A percentile compares a stretch with the other conserved stretches of the same genome.
These are phyloP conservation scores for Camellia granthamiana DNA, from an alignment of 148 eudicot species.

Conservation along the genomic window DNA sequence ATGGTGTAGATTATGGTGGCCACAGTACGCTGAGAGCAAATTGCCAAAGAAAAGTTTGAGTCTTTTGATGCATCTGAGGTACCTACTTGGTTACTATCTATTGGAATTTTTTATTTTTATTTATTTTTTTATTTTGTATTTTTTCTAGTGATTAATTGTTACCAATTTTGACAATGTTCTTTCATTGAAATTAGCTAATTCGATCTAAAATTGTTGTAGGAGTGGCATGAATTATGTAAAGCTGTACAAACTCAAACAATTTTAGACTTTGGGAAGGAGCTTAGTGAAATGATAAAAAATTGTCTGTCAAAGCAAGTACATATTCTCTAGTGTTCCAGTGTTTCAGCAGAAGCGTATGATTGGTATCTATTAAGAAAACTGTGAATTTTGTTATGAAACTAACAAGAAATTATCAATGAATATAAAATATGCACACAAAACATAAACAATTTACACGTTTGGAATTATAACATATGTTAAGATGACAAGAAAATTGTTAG, in stretches of 20 bases:
- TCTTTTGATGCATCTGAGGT: constrained; percentile 67
- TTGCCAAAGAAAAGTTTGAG: constrained; percentile 61
- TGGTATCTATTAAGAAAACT: neutral
- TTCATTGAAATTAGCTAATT: constrained; percentile 12
- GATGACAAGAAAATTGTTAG: too few species aligned
- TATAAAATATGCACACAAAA: too few species aligned
- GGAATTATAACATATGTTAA: too few species aligned
- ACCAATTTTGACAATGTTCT: neutral
- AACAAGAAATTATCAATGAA: too few species aligned
- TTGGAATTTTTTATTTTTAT: too few species aligned
- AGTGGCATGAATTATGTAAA: constrained; percentile 67
- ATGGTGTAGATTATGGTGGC: constrained; percentile 80
- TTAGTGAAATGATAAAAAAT: constrained; percentile 56
- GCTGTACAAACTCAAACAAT: constrained; percentile 60
- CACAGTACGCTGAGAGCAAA: constrained; percentile 94
- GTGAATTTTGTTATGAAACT: too few species aligned
- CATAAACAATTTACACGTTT: too few species aligned
- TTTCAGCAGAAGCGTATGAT: neutral
- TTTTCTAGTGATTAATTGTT: neutral
- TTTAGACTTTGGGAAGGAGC: constrained; percentile 72
- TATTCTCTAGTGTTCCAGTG: neutral
- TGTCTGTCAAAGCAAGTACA: constrained; percentile 65
- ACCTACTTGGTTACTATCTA: too few species aligned
- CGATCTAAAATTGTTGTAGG: constrained; percentile 35
- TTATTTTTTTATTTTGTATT: too few species aligned